phyloP scores from a whole-genome alignment of 306 rosid species.

The Lathyrus oleraceus region DNA sequence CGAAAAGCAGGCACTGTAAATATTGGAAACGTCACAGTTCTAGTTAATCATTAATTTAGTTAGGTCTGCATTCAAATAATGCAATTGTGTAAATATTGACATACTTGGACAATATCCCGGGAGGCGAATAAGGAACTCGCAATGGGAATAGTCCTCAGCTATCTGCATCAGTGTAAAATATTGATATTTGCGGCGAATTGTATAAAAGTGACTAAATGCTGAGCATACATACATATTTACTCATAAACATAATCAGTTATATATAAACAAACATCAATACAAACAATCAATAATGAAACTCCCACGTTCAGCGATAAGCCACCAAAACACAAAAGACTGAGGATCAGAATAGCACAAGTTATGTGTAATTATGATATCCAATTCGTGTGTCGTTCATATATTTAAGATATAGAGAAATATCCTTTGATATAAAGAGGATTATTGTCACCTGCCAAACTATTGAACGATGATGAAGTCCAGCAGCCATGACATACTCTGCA shows the following conservation, averaged over 20 bases:
- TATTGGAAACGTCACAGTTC: conserved; percentile 20
- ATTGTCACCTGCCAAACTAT: conserved; percentile 91
- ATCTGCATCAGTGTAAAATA: conserved; percentile 50
- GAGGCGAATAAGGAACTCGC: conserved; percentile 92
- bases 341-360: conserved; percentile 16
- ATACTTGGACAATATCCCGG: conserved; percentile 98
- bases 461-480: conserved; percentile 87
- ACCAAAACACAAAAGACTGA: conserved; percentile 3
- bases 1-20: conserved; percentile 94
- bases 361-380: background rate
- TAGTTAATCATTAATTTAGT: conserved; percentile 23
- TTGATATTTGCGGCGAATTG: conserved; percentile 8
- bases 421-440: conserved; percentile 16
- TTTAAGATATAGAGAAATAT: background rate
- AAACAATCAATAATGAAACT: conserved; percentile 16
- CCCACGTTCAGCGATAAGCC: background rate
- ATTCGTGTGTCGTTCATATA: background rate
- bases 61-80: conserved; percentile 1
- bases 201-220: conserved; percentile 15
- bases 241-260: background rate
- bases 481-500: conserved; percentile 95
- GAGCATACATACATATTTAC: background rate
- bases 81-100: conserved; percentile 27
- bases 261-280: no score
- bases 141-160: conserved; percentile 98